Percentiles rank a stretch among this genome's conserved stretches.
Conservation (phyloP, 345 rosid genomes). For the Litchi chinensis region DNA sequence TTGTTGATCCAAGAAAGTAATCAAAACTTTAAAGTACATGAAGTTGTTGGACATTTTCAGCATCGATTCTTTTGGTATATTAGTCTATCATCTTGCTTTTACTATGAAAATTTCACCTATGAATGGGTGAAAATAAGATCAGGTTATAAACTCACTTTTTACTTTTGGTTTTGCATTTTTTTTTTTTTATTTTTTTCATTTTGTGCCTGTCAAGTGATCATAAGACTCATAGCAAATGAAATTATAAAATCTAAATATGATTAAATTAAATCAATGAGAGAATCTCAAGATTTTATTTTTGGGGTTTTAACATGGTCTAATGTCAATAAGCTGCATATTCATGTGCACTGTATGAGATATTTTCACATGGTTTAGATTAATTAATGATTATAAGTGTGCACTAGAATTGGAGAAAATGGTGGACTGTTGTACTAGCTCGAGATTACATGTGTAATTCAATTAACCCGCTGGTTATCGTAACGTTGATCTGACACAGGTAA, state of each 20-base stretch:
- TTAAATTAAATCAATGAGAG: neutral
- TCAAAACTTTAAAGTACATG: neutral
- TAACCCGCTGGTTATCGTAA: neutral
- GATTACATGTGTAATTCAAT: neutral
- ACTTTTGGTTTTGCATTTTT: no score
- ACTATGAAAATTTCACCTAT: no score
- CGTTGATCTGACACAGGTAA: no score
- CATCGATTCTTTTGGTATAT: no score
- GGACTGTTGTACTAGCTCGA: neutral
- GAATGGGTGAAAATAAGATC: no score
- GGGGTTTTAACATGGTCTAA: neutral
- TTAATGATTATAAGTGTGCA: neutral
- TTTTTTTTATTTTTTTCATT: no score
- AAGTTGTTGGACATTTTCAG: neutral
- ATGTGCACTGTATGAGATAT: neutral
- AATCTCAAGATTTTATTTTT: neutral
- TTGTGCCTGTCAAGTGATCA: no score
- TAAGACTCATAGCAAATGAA: no score
- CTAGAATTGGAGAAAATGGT: neutral
- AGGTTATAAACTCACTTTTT: no score
- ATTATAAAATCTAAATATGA: neutral
- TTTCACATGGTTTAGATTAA: neutral
- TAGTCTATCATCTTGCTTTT: neutral
- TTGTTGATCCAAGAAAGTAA: conserved; percentile 8
- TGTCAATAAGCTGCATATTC: conserved; percentile 7